Evolutionary conservation across 805 yeast species (phyloP).

Genomic region (Yueomyces sinensis): DNA sequence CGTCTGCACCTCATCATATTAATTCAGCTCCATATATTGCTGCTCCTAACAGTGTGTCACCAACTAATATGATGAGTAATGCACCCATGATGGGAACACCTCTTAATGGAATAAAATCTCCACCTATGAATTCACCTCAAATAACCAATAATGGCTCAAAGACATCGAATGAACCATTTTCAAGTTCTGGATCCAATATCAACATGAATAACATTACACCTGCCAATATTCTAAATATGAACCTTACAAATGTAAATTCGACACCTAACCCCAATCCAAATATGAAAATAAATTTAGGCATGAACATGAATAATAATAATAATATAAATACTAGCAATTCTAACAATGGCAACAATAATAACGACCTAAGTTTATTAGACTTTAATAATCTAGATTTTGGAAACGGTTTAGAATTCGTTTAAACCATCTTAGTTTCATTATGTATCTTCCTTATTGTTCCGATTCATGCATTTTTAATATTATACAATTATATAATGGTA

Average conservation of each 20-base stretch:
- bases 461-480: too few relatives aligned
- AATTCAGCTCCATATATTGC: conserved; percentile 7
- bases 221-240: conserved; percentile 12
- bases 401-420: conserved; percentile 21
- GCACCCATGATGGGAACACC: conserved; percentile 9
- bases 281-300: conserved; percentile 5
- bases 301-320: background rate
- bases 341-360: conserved; percentile 2
- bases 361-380: conserved; percentile 13
- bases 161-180: background rate
- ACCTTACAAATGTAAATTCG: conserved; percentile 1
- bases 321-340: background rate
- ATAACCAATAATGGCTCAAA: background rate
- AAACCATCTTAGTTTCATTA: too few relatives aligned
- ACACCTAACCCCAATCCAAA: background rate
- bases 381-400: conserved; percentile 19
- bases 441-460: too few relatives aligned
- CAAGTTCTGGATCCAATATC: conserved; percentile 3
- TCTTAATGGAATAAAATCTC: conserved; percentile 1
- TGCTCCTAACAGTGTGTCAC: conserved; percentile 7
- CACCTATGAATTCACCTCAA: conserved; percentile 1
- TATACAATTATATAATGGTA: too few relatives aligned
- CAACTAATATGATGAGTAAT: conserved; percentile 10
- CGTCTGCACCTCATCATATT: conserved; percentile 1
- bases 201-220: conserved; percentile 12